Percentiles rank a stretch among this genome's conserved stretches.
phyloP scores from a whole-genome alignment of 2,329 filamentous ascomycete genomes.

The Pseudocercospora fuligena region DNA sequence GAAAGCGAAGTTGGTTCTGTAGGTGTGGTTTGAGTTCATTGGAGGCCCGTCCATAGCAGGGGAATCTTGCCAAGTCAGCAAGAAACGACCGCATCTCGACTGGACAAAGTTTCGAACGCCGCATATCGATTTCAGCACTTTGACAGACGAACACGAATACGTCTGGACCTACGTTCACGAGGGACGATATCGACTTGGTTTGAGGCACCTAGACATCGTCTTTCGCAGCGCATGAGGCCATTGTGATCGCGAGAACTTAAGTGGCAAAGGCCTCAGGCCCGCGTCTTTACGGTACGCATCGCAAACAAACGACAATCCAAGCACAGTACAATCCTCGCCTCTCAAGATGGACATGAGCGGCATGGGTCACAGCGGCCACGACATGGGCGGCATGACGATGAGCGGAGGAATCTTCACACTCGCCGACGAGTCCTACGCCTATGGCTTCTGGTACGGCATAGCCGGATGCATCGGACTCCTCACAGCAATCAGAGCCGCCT shows the following conservation, averaged over 20 bases:
- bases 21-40: neutral
- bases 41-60: neutral
- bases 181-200: neutral
- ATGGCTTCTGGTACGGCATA: conserved; percentile 38
- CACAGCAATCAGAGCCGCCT: conserved; percentile 22
- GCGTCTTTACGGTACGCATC: too few relatives aligned
- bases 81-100: neutral
- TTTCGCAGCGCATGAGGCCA: neutral
- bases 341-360: conserved; percentile 29
- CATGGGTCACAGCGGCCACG: conserved; percentile 28
- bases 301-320: neutral
- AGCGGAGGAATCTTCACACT: conserved; percentile 34
- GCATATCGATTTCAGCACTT: neutral
- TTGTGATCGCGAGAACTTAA: neutral
- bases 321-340: neutral
- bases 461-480: conserved; percentile 35
- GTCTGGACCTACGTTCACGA: neutral
- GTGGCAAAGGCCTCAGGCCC: neutral
- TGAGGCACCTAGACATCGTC: neutral
- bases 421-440: conserved; percentile 34
- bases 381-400: conserved; percentile 39
- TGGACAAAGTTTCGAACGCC: neutral
- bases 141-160: neutral
- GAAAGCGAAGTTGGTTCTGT: neutral
- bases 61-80: neutral